Base-by-base conservation (phyloP, 805 yeast species). In the Wickerhamomyces bisporus region DNA sequence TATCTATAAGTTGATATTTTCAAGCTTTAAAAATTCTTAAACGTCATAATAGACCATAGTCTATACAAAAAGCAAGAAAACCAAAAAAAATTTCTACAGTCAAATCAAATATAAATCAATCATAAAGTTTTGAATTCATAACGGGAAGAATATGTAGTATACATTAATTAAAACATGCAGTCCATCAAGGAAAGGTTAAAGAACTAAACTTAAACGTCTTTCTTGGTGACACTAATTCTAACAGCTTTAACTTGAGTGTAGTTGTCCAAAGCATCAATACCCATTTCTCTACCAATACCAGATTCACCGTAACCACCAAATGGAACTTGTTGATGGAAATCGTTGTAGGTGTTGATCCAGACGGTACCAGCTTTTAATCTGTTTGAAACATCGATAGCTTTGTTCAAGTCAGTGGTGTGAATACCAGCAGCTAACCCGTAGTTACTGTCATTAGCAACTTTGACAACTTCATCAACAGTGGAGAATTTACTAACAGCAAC, bases 241-340 rank as follows among this genome's bases (percentile, higher is more conserved):
- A 88, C 94, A 45, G 96, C 81, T 71, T 88, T 88, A 47, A 70
- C 73, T 61, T 85, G 91, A 47, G 86, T 76, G 72, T 86, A 88
- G 60, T 80, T 81, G 45, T 81, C 83, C 50, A 88, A 64, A 36
- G 94, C 95, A 52, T 86, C 89, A 41, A 77, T 77, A 54, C 96
- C 95, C 72, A 88, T 77, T 71, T 88, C 97, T 59, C 94, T 76
- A 55, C 96, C 96, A 42, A 81, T 66, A 61, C 97, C 97, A 44
- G 91, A 80, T 70, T 77, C 75, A 62, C 86, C 85, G 69, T 69
- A 84, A 35, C 97, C 97, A 51, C 96, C 96, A 59, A 88, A 88
- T 55, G 97, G 97, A 58, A 87, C 80, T 62, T 79, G 74, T 50
- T 72, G 79, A 62, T 87, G 89, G 71, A 86, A 81, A 55, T 84